These are phyloP conservation scores for Pleurostoma richardsiae DNA, from an alignment of 2,329 filamentous ascomycete genomes.

Conservation along the genomic window DNA sequence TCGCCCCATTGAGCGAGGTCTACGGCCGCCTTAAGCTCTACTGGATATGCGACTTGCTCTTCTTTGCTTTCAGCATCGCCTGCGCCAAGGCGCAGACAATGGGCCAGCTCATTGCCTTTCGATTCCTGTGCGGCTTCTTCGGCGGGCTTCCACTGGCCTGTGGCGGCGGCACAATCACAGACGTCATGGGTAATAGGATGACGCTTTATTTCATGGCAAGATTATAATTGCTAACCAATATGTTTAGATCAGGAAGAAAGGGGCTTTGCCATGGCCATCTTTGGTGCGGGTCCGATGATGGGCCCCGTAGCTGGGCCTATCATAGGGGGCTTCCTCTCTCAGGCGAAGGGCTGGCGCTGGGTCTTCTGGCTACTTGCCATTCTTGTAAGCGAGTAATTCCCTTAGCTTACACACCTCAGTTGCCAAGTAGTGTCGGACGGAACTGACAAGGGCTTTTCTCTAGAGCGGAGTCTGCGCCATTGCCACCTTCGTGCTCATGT, in stretches of 20 bases:
- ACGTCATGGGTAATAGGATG: constrained; percentile 38
- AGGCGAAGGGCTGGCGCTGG: constrained; percentile 22
- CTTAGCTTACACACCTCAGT: no score
- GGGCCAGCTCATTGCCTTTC: constrained; percentile 38
- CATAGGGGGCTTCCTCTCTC: constrained; percentile 19
- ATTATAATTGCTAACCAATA: constrained; percentile 25
- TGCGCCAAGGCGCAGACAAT: constrained; percentile 22
- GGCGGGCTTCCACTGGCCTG: constrained; percentile 31
- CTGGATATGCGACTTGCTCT: constrained; percentile 21
- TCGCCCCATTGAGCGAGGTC: constrained; percentile 42
- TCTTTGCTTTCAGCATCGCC: constrained; percentile 15
- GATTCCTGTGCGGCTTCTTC: constrained; percentile 37
- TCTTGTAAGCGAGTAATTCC: constrained; percentile 7
- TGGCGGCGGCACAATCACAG: constrained; percentile 48
- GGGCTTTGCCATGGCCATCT: constrained; percentile 38
- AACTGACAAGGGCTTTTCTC: background rate
- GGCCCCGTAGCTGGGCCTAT: constrained; percentile 41
- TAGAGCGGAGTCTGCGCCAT: constrained; percentile 14
- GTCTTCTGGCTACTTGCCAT: constrained; percentile 24
- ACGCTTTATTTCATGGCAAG: constrained; percentile 40
- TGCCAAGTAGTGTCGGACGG: background rate
- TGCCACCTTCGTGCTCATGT: constrained; percentile 19
- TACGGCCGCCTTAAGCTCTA: constrained; percentile 34
- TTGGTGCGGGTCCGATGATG: constrained; percentile 34
- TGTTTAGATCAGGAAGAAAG: constrained; percentile 41